These are phyloP conservation scores for Pseudogymnoascus sp. DNA, from an alignment of 2,329 filamentous ascomycete species.

Conservation along the genomic window DNA sequence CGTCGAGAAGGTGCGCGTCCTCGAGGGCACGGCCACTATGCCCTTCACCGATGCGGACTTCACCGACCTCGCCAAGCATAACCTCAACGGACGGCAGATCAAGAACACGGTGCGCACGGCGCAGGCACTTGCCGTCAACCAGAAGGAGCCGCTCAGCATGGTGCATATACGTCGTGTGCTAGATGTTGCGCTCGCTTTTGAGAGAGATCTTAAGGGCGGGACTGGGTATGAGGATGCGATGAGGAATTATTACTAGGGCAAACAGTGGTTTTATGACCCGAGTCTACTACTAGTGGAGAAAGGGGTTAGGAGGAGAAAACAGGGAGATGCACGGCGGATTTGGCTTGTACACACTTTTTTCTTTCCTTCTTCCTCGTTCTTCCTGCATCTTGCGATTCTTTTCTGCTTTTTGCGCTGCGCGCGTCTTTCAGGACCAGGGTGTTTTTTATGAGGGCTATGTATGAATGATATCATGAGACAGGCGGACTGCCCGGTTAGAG, in stretches of 20 bases:
- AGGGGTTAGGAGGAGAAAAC: background rate
- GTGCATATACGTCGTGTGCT: slow-evolving; percentile 72
- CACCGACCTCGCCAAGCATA: slow-evolving; percentile 55
- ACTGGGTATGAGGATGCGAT: slow-evolving; percentile 75
- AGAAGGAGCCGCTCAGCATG: slow-evolving; percentile 64
- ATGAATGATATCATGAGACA: slow-evolving; percentile 5
- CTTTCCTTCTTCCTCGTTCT: background rate
- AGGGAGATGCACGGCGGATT: background rate
- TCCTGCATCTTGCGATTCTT: background rate
- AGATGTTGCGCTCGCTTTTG: slow-evolving; percentile 76
- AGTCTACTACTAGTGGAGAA: background rate
- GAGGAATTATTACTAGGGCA: slow-evolving; percentile 61
- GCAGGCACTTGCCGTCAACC: slow-evolving; percentile 72
- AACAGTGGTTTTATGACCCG: background rate
- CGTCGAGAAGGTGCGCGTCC: slow-evolving; percentile 59
- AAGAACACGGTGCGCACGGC: slow-evolving; percentile 82
- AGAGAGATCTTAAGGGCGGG: slow-evolving; percentile 73
- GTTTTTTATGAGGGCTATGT: background rate
- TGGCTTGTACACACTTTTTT: background rate
- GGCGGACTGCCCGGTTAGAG: background rate
- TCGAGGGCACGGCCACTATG: slow-evolving; percentile 52
- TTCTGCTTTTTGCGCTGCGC: background rate
- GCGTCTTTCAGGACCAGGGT: background rate
- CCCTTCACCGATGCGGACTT: slow-evolving; percentile 60
- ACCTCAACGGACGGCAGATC: slow-evolving; percentile 68